Conservation (phyloP, 345 rosid species). For the Eucalyptus virginea region DNA sequence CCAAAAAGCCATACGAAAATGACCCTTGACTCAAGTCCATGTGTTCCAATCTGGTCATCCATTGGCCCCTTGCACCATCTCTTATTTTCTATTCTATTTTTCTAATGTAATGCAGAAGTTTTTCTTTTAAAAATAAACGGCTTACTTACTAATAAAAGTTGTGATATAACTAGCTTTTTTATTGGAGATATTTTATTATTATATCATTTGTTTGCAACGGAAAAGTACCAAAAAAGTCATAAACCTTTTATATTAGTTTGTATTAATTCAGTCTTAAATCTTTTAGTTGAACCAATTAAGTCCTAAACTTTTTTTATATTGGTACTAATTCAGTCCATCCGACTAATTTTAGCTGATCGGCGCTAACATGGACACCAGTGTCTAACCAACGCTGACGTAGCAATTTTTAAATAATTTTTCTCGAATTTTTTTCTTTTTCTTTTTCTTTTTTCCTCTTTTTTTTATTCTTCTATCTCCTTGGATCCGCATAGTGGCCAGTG, state of each 20-base stretch:
- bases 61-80: neutral
- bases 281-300: rapidly evolving
- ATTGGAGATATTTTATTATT: neutral
- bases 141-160: neutral
- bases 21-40: neutral
- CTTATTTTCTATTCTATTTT: neutral
- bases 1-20: neutral
- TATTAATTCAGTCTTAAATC: rapidly evolving
- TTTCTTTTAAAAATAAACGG: neutral
- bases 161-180: neutral
- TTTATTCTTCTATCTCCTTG: no score
- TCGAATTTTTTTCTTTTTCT: no score
- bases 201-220: neutral
- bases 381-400: no score
- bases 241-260: rapidly evolving
- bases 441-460: no score
- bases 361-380: no score
- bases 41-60: neutral
- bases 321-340: rapidly evolving
- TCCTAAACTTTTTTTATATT: rapidly evolving
- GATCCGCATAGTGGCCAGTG: no score
- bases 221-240: no score
- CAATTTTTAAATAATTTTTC: no score
- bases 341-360: rapidly evolving
- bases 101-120: neutral